phyloP scores from a whole-genome alignment of 495 filamentous ascomycete genomes.

The Pseudotulostoma volvatum region DNA sequence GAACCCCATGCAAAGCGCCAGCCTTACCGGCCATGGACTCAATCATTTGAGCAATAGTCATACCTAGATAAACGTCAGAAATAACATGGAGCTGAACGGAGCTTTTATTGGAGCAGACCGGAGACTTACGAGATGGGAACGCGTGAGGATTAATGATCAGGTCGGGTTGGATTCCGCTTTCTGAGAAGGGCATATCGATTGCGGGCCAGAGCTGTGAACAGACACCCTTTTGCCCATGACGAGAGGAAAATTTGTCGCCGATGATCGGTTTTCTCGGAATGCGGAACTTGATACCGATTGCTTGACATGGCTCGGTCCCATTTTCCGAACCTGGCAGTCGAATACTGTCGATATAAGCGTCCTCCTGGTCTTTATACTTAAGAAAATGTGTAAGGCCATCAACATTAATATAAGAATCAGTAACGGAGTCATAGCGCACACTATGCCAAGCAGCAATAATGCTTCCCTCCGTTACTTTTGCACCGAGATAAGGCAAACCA shows the following conservation, averaged over 20 bases:
- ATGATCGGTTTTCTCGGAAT: slow-evolving; percentile 83
- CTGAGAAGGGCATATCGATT: slow-evolving; percentile 92
- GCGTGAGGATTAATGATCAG: slow-evolving; percentile 98
- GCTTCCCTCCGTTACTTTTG: slow-evolving; percentile 58
- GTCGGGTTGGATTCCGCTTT: slow-evolving; percentile 92
- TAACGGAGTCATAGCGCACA: slow-evolving; percentile 58
- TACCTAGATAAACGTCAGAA: slow-evolving; percentile 24
- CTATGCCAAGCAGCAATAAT: slow-evolving; percentile 76
- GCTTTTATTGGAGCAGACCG: background rate
- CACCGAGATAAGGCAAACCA: slow-evolving; percentile 67
- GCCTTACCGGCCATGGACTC: slow-evolving; percentile 93
- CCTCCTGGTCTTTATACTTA: slow-evolving; percentile 81
- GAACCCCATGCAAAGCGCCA: slow-evolving; percentile 80
- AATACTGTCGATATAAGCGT: slow-evolving; percentile 81
- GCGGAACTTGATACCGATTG: slow-evolving; percentile 80
- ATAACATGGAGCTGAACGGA: no score
- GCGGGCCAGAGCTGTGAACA: slow-evolving; percentile 92
- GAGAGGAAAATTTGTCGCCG: slow-evolving; percentile 49
- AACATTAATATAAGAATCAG: slow-evolving; percentile 44
- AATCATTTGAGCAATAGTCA: slow-evolving; percentile 99
- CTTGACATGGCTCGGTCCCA: slow-evolving; percentile 67
- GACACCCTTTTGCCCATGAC: slow-evolving; percentile 49
- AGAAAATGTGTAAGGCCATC: slow-evolving; percentile 69
- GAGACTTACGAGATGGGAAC: slow-evolving; percentile 73
- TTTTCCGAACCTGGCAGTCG: slow-evolving; percentile 69